Evolutionary conservation across 805 yeast genomes (phyloP), one percentile per base, ranked within the genome.

Genomic region (Wickerhamiella spandovensis): DNA sequence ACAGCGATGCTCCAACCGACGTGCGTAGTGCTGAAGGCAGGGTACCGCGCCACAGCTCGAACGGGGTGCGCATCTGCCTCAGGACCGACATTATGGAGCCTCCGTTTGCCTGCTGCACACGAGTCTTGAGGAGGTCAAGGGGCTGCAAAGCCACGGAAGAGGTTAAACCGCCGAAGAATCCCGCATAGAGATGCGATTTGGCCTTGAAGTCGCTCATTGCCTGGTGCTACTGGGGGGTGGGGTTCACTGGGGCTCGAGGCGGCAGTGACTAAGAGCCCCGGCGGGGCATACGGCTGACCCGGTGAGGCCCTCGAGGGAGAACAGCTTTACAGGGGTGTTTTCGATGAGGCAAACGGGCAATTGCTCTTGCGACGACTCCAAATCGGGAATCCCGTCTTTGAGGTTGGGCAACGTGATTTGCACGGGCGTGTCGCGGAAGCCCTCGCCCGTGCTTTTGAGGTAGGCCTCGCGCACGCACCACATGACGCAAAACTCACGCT

Each of bases 21-120:
- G 96, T 90, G 53, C 98, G 72, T 23, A 90, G 59, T 0, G 94
- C 88, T 20, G 95, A 85, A 0, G 98, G 96, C 38, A 88, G 59
- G 0, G 95, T 90, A 0, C 98, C 98, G 50, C 95, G 74, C 98
- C 98, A 92, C 39, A 89, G 70, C 48, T 81, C 78, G 46, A 62
- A 17, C 4, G 61, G 51, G 1, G 56, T 48, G 13, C 37, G 39
- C n/a, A 58, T 41, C 28, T 49, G 61, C 54, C 51, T 54, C 20
- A 65, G 20, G 10, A 60, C 54, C 10, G 55, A 42, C 23, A 55
- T 37, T n/a, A 64, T 15, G 9, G 63, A 52, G 23, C 55, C 46
- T 18, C 53, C 54, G n/a, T 56, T 53, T 5, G 58, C 41, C 61
- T 83, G 90, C 67, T 87, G 97, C 8, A 87, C 71, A 54, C 97